phyloP scores from a whole-genome alignment of 2,329 filamentous ascomycete species.

The Beauveria bassiana region DNA sequence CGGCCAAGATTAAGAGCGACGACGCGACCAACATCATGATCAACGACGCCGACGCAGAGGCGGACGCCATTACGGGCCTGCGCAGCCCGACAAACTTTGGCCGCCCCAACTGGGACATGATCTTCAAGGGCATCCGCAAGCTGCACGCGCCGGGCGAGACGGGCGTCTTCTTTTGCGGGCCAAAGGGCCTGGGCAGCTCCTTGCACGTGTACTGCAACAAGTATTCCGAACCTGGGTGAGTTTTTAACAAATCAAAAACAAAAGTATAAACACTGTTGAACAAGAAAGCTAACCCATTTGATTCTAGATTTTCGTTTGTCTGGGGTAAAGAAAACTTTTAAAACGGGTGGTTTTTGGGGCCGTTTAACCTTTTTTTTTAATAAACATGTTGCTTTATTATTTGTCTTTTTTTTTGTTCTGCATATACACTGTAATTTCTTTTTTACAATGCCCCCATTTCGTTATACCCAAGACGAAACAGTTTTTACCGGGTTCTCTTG shows the following conservation, averaged over 20 bases:
- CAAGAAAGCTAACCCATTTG: constrained; percentile 12
- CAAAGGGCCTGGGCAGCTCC: constrained; percentile 68
- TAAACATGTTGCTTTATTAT: not conserved
- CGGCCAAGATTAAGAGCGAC: constrained; percentile 77
- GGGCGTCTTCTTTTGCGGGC: constrained; percentile 80
- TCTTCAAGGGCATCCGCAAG: constrained; percentile 76
- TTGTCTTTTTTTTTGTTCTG: not conserved
- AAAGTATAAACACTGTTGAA: no score
- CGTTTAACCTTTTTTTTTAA: no score
- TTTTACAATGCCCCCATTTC: not conserved
- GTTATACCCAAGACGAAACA: not conserved
- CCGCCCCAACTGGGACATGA: constrained; percentile 83
- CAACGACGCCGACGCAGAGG: constrained; percentile 77
- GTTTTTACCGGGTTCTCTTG: not conserved
- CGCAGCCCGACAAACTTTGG: constrained; percentile 80
- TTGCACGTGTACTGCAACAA: constrained; percentile 82
- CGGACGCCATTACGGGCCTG: constrained; percentile 76
- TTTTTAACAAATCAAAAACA: no score
- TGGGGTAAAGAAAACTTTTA: constrained; percentile 67
- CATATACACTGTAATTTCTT: not conserved
- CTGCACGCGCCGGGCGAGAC: constrained; percentile 66
- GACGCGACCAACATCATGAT: constrained; percentile 91
- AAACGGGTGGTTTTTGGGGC: not conserved
- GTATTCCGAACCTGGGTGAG: constrained; percentile 74
- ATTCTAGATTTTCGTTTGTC: constrained; percentile 53